These are phyloP conservation scores for Macadamia integrifolia DNA, from an alignment of 164 flowering plant genomes.

Conservation along the genomic window DNA sequence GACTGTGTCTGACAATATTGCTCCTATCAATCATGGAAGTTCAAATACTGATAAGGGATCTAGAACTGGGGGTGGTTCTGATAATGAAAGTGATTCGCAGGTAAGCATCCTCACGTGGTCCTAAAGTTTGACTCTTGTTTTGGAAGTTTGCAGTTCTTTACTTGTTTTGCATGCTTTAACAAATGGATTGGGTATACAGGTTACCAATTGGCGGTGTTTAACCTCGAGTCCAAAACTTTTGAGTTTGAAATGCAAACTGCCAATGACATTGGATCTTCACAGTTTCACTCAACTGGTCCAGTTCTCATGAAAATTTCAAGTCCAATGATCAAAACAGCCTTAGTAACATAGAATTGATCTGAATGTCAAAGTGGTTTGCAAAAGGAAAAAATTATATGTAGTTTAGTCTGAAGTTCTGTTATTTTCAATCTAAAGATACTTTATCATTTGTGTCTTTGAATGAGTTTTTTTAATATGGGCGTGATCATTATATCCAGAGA, in stretches of 20 bases:
- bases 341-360: too few species aligned
- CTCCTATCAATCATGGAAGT: conserved; percentile 25
- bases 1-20: conserved; percentile 24
- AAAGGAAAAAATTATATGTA: too few species aligned
- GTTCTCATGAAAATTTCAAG: too few species aligned
- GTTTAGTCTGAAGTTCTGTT: too few species aligned
- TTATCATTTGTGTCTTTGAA: not conserved
- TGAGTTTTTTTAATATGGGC: not conserved
- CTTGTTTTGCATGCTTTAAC: not conserved
- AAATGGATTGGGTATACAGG: not conserved
- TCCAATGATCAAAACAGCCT: too few species aligned
- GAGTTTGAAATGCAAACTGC: too few species aligned
- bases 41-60: conserved; percentile 18
- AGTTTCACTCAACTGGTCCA: too few species aligned
- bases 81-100: conserved; percentile 33
- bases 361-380: too few species aligned
- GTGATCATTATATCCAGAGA: conserved; percentile 31
- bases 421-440: too few species aligned
- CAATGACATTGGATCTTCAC: too few species aligned
- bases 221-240: too few species aligned
- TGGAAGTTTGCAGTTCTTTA: not conserved
- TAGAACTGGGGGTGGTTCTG: conserved; percentile 22
- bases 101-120: conserved; percentile 16
- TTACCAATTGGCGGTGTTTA: not conserved
- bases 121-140: not conserved